Conservation (phyloP, 1,284 basidiomycete species). For the Malassezia caprae region DNA sequence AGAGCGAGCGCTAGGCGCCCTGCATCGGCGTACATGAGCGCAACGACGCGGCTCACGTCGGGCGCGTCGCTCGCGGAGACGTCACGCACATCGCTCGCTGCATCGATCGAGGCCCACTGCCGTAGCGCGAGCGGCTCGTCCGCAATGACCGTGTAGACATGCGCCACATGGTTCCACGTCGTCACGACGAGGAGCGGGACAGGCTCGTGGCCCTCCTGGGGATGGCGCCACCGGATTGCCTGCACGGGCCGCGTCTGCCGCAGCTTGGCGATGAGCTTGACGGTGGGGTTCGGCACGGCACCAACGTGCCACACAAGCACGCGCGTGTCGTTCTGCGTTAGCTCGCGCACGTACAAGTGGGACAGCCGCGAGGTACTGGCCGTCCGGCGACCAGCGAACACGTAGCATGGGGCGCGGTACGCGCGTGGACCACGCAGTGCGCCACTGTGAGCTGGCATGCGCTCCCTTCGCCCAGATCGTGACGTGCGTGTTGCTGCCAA, state of each 20-base stretch:
- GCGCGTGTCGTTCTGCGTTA: constrained; percentile 7
- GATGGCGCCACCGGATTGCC: constrained; percentile 8
- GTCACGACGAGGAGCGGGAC: constrained; percentile 8
- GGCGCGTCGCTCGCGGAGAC: not conserved
- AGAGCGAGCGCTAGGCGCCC: constrained; percentile 2
- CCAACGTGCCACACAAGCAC: constrained; percentile 8
- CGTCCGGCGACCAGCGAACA: constrained; percentile 16
- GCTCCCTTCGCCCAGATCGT: not conserved
- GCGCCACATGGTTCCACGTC: not conserved
- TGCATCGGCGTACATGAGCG: constrained; percentile 12
- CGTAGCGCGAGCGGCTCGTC: constrained; percentile 4
- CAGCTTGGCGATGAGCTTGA: not conserved
- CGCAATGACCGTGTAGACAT: not conserved
- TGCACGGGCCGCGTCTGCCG: constrained; percentile 7
- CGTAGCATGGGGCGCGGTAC: constrained; percentile 5
- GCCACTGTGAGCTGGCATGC: constrained; percentile 2
- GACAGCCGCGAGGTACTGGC: constrained; percentile 8
- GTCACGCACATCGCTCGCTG: constrained; percentile 1
- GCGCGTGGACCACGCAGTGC: not conserved
- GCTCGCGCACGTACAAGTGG: not conserved
- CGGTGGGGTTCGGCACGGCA: not conserved
- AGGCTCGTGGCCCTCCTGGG: not conserved
- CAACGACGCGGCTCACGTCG: not conserved
- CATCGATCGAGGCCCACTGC: constrained; percentile 11
- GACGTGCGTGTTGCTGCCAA: constrained; percentile 7